Base-by-base conservation (phyloP, 371 early-diverging fungal species). In the Cokeromyces recurvatus region DNA sequence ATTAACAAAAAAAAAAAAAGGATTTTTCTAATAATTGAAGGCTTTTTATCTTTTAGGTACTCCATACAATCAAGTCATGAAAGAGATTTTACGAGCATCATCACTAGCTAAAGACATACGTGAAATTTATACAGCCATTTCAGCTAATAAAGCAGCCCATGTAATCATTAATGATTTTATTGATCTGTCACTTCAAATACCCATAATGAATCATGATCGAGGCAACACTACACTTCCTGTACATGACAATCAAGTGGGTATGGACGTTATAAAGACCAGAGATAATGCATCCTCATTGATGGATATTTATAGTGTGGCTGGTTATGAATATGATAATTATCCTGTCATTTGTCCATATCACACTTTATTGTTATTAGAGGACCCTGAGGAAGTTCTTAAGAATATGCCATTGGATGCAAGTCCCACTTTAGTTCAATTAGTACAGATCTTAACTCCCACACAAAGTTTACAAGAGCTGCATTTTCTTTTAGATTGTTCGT, bases 371-470 rank as follows among this genome's bases (percentile, higher is more conserved):
- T 74, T 94, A 3, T 59, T 91, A n/a, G 83, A 84, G 38, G 90
- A 89, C 51, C 85, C 89, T 0, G 91, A 91, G 46, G 87, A 87
- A 51, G 81, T 96, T 21, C 43, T 90, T 20, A 82, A 78, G 51
- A 79, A 81, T 25, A 74, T 90, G 57, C 89, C 91, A 9, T 52
- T 85, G 44, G 92, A 93, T 66, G 83, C 89, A 8, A 89, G 87
- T 44, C 92, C 94, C 0, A 82, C 91, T 6, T 58, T 96, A 20
- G 81, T 90, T 3, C 84, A 86, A 22, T 68, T 96, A 0, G 85
- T 96, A 6, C 90, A 92, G 37, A 82, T 85, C n/a, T 76, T 92
- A 15, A 86, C 89, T n/a, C 94, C 94, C 0, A 90, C 87, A 15
- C 86, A 84, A 57, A 79, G 87, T 35, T 72, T 96, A 29, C 84